phyloP scores from a whole-genome alignment of 805 yeast species.

The Teunomyces panamensis region DNA sequence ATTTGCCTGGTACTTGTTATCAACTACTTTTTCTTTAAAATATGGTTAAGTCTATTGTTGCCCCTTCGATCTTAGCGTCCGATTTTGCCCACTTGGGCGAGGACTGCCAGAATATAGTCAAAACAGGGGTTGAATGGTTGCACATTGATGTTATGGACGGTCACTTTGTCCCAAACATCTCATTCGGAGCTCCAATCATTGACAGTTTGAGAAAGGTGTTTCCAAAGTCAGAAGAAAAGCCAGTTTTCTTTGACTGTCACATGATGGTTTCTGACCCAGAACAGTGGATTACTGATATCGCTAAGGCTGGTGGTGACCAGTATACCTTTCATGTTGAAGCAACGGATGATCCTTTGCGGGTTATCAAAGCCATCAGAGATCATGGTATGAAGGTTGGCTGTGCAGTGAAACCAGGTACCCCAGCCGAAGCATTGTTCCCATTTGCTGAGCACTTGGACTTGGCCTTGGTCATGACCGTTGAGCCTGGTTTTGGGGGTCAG shows the following conservation, averaged over 20 bases:
- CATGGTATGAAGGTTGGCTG: constrained; percentile 92
- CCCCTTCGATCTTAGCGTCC: constrained; percentile 91
- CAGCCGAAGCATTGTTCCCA: constrained; percentile 76
- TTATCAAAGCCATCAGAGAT: constrained; percentile 71
- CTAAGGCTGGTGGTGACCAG: constrained; percentile 91
- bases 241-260: constrained; percentile 83
- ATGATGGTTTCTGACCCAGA: constrained; percentile 96
- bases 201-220: constrained; percentile 70
- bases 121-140: constrained; percentile 90
- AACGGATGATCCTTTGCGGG: constrained; percentile 68
- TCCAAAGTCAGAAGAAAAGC: constrained; percentile 57
- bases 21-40: background rate
- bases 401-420: constrained; percentile 91
- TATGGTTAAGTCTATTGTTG: constrained; percentile 81
- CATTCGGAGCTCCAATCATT: constrained; percentile 90
- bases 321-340: constrained; percentile 96
- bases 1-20: background rate
- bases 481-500: constrained; percentile 99
- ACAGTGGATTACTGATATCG: constrained; percentile 90
- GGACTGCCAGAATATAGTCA: constrained; percentile 78
- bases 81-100: constrained; percentile 88
- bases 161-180: constrained; percentile 94
- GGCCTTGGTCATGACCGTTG: constrained; percentile 98
- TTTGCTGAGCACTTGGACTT: constrained; percentile 78
- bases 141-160: constrained; percentile 99